phyloP scores from a whole-genome alignment of 176 grass and related monocot genomes.

The Aegilops sharonensis region DNA sequence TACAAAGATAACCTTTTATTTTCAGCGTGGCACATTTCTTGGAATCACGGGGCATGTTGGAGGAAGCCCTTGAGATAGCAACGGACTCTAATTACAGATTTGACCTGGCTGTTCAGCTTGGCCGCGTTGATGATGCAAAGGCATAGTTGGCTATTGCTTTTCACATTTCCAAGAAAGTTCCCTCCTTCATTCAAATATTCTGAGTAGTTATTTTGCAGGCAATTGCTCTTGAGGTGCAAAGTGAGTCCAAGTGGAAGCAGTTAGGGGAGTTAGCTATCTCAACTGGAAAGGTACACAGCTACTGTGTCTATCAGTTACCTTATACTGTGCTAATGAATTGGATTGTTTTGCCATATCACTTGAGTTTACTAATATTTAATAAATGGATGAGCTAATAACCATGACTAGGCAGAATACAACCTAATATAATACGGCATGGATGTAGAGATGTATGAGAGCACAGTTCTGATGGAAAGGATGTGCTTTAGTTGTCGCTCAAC shows the following conservation, averaged over 20 bases:
- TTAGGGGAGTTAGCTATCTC: constrained; percentile 93
- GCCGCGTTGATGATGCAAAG: constrained; percentile 91
- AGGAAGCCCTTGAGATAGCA: constrained; percentile 96
- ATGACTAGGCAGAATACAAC: neutral
- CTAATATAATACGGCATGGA: neutral
- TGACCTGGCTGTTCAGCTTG: constrained; percentile 92
- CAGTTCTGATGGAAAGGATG: constrained; percentile 11
- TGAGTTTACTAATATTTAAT: constrained; percentile 22
- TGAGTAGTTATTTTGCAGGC: constrained; percentile 50
- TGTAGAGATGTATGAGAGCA: neutral
- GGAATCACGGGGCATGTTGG: constrained; percentile 95
- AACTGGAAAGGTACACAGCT: constrained; percentile 69
- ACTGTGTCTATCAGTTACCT: constrained; percentile 1
- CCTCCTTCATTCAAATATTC: constrained; percentile 15
- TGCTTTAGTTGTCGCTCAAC: neutral
- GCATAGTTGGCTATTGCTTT: constrained; percentile 36
- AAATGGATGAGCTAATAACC: neutral
- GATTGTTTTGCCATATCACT: neutral
- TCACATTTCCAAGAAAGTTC: neutral
- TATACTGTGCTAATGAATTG: neutral
- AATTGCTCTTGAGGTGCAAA: constrained; percentile 89
- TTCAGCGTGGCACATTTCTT: constrained; percentile 92
- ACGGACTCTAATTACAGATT: constrained; percentile 98
- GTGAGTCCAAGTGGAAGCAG: constrained; percentile 98
- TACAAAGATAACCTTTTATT: constrained; percentile 30